Conservation (phyloP, 2,329 filamentous ascomycete genomes). For the Aspergillus texensis region DNA sequence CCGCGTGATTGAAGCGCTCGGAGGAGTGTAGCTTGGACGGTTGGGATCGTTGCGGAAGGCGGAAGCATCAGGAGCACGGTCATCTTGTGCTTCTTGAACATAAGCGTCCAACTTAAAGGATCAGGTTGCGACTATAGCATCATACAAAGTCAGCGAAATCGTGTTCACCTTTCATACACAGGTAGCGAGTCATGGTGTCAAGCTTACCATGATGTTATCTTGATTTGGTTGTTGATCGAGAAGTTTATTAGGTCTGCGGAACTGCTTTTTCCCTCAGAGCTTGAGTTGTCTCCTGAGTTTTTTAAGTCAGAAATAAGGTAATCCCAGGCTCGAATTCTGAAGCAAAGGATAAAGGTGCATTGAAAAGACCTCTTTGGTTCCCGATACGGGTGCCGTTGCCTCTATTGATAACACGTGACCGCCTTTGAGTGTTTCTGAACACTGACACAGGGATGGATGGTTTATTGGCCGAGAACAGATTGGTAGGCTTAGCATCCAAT, state of each 20-base stretch:
- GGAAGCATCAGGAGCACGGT: slow-evolving; percentile 71
- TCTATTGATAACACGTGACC: not conserved
- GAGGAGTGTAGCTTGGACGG: slow-evolving; percentile 62
- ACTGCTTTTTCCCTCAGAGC: not conserved
- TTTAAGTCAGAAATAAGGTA: not conserved
- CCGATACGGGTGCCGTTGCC: not conserved
- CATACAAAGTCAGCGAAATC: slow-evolving; percentile 9
- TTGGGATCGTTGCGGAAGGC: slow-evolving; percentile 58
- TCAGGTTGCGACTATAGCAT: slow-evolving; percentile 25
- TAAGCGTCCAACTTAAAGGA: slow-evolving; percentile 64
- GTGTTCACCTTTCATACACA: not conserved
- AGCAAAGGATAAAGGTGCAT: not conserved
- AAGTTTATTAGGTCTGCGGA: slow-evolving; percentile 15
- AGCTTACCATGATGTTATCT: slow-evolving; percentile 21
- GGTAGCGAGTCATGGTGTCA: not conserved
- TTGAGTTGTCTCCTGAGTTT: not conserved
- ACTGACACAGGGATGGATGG: not conserved
- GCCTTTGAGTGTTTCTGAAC: not conserved
- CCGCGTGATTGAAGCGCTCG: slow-evolving; percentile 54
- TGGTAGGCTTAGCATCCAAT: not conserved
- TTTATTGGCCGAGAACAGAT: not conserved
- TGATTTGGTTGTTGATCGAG: slow-evolving; percentile 18
- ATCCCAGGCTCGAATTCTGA: too few species aligned
- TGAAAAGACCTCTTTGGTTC: not conserved
- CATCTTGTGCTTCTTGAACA: slow-evolving; percentile 72